These are phyloP conservation scores for Cladophialophora chaetospira DNA, from an alignment of 2,329 filamentous ascomycete genomes.

Conservation along the genomic window DNA sequence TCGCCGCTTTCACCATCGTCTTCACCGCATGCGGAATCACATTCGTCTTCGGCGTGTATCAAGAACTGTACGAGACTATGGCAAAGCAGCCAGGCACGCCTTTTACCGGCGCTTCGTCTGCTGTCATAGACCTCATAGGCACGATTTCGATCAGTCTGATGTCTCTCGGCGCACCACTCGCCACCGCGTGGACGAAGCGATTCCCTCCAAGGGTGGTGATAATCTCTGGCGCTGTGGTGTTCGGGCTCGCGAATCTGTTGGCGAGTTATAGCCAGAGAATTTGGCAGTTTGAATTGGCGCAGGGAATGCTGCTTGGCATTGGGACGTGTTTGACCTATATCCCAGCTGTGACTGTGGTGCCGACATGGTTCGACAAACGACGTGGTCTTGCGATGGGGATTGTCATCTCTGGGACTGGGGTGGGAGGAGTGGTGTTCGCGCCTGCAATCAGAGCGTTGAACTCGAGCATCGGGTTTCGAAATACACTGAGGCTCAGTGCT, in stretches of 20 bases:
- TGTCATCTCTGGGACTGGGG: conserved; percentile 58
- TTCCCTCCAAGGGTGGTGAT: conserved; percentile 38
- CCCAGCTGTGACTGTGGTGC: conserved; percentile 56
- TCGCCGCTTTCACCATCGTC: neutral
- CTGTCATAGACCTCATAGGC: conserved; percentile 44
- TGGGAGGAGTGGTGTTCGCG: conserved; percentile 61
- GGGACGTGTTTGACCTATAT: conserved; percentile 65
- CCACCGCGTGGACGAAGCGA: conserved; percentile 40
- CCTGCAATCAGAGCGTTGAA: conserved; percentile 38
- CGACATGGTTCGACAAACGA: conserved; percentile 63
- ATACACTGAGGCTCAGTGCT: conserved; percentile 37
- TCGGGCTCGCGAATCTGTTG: conserved; percentile 37
- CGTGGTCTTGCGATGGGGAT: conserved; percentile 63
- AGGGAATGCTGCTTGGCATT: conserved; percentile 63
- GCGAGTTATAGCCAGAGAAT: conserved; percentile 50
- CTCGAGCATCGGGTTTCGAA: conserved; percentile 40
- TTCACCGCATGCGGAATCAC: conserved; percentile 32
- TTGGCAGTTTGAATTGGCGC: conserved; percentile 63
- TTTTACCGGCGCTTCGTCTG: conserved; percentile 41
- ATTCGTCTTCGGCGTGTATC: conserved; percentile 43
- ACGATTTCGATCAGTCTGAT: conserved; percentile 42
- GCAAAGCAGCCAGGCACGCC: conserved; percentile 35
- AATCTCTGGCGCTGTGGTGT: conserved; percentile 38
- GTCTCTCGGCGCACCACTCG: conserved; percentile 41
- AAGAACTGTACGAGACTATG: conserved; percentile 34